Base-by-base conservation (phyloP, 2,329 filamentous ascomycete genomes). In the Chaetomiaceae sp. region DNA sequence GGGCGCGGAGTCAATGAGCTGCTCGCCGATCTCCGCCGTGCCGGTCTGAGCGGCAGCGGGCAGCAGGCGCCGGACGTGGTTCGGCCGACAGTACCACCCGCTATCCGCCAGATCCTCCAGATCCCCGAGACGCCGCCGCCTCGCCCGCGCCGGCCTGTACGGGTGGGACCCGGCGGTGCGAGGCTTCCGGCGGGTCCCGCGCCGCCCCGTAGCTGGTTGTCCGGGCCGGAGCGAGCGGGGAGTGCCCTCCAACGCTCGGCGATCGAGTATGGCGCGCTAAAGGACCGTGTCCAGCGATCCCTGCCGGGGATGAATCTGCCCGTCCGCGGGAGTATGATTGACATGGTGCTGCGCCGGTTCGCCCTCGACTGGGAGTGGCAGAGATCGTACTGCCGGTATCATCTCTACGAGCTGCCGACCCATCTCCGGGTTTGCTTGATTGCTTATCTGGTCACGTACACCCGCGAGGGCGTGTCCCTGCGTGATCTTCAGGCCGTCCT, bases 121-220 rank as follows among this genome's bases (percentile, higher is more conserved):
- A 74, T 83, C 51, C 80, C 80, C 54, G 80, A 82, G 61, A 76
- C 77, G 25, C 79, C 79, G 21, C 65, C 73, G 9, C 80, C 78
- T 25, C 65, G 66, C 23, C 78, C 79, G 23, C 73, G 79, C 51
- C 71, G 74, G 38, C 69, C 68, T 21, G 64, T 48, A 41, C 71
- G 75, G 48, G 68, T 76, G 37, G 77, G 78, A 61, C 65, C 65
- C 14, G 67, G 71, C 62, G 79, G 79, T 16, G 71, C 75, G 51
- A 73, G 79, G 51, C 66, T 76, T 18, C 81, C 81, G 9, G 73
- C 82, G 2, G 82, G 82, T 0, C 82, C 82, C 20, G 75, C 80
- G 23, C 75, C 82, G 20, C 82, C 82, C 2, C 72, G 73, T 33
- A 84, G 79, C 62, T 85, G 82, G 82, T 64, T 74, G 51, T 54